These are phyloP conservation scores for Trichoderma orchidacearum DNA, from an alignment of 495 filamentous ascomycete species.

Conservation along the genomic window DNA sequence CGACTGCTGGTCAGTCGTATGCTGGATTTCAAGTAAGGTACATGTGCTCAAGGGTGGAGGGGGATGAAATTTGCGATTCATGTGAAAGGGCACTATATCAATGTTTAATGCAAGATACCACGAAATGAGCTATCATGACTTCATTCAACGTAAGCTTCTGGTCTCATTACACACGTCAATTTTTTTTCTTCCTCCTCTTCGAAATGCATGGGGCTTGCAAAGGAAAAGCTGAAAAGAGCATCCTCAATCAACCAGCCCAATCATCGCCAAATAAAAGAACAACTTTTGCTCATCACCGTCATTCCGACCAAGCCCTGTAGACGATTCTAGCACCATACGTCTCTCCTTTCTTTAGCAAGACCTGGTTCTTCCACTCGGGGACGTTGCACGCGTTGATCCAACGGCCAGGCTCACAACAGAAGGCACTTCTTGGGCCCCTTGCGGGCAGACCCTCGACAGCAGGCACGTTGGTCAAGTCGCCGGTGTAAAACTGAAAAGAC, in stretches of 20 bases:
- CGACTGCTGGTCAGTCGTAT: neutral
- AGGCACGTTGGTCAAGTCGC: constrained; percentile 68
- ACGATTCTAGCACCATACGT: constrained; percentile 65
- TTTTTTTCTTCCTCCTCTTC: neutral
- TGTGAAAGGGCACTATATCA: neutral
- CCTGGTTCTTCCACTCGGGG: constrained; percentile 61
- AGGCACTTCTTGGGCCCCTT: constrained; percentile 52
- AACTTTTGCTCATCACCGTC: neutral
- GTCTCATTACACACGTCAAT: too few relatives aligned
- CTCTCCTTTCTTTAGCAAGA: constrained; percentile 66
- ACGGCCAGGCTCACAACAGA: constrained; percentile 83
- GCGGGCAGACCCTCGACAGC: constrained; percentile 49
- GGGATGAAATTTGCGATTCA: neutral
- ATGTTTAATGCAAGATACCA: neutral
- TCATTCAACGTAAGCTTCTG: neutral
- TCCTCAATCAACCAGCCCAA: too few relatives aligned
- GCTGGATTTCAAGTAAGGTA: too few relatives aligned
- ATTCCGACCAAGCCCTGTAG: constrained; percentile 68
- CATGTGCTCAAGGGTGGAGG: neutral
- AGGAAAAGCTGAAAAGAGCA: neutral
- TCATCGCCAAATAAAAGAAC: neutral
- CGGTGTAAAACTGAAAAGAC: constrained; percentile 93
- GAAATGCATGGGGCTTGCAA: neutral
- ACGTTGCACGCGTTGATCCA: constrained; percentile 82
- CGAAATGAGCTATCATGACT: neutral